Evolutionary conservation across 2,329 filamentous ascomycete species (phyloP).

Genomic region (Colletotrichum kahawae): DNA sequence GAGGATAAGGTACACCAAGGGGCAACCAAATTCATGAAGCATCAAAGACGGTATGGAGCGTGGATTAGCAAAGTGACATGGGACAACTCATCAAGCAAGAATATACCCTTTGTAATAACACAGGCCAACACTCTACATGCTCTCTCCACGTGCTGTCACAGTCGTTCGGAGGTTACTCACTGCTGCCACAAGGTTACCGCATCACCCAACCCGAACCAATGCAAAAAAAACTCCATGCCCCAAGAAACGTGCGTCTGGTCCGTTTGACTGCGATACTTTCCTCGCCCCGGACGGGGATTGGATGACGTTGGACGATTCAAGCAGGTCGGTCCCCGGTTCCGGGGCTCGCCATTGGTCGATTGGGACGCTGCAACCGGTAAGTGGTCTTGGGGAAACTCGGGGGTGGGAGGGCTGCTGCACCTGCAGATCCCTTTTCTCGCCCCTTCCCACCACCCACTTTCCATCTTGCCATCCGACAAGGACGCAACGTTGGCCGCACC

Average conservation of each 20-base stretch:
- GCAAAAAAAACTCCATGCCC: neutral
- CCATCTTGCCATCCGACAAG: neutral
- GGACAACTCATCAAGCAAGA: constrained; percentile 6
- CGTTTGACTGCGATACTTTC: neutral
- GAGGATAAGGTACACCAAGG: neutral
- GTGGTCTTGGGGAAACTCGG: neutral
- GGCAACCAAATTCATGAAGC: neutral
- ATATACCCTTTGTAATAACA: constrained; percentile 22
- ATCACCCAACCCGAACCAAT: neutral
- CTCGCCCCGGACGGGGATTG: neutral
- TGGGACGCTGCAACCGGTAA: constrained; percentile 11
- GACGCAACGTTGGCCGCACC: neutral
- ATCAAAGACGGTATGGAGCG: neutral
- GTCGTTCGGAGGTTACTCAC: neutral
- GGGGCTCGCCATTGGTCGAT: neutral
- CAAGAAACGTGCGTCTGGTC: neutral
- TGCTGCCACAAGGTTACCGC: neutral
- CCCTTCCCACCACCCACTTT: neutral
- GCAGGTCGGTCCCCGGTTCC: neutral
- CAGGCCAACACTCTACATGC: neutral
- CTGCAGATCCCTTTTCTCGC: neutral
- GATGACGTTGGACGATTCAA: constrained; percentile 12
- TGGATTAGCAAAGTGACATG: neutral
- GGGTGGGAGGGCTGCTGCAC: neutral
- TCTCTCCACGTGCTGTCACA: neutral